Conservation (phyloP, 768 basidiomycete genomes). For the Lactarius indigo region DNA sequence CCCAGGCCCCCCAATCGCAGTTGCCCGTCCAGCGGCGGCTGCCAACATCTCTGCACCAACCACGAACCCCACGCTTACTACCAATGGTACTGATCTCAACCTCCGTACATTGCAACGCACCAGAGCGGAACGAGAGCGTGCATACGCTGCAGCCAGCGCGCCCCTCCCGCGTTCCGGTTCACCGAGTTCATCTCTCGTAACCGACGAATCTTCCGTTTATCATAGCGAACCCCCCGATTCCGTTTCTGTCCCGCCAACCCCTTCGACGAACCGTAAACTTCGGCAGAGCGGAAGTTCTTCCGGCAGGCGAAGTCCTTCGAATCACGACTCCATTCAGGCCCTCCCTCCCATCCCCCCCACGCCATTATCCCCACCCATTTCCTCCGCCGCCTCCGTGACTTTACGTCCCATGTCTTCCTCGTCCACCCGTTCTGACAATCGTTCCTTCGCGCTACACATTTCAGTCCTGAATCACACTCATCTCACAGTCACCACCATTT, state of each 20-base stretch:
- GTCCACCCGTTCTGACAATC: slow-evolving; percentile 52
- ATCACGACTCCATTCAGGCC: slow-evolving; percentile 52
- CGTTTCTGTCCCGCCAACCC: slow-evolving; percentile 32
- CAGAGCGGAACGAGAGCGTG: slow-evolving; percentile 52
- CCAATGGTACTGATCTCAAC: slow-evolving; percentile 70
- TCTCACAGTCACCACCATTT: slow-evolving; percentile 49
- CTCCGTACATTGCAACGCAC: slow-evolving; percentile 49
- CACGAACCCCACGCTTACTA: slow-evolving; percentile 75
- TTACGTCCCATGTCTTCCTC: slow-evolving; percentile 34
- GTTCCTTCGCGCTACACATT: slow-evolving; percentile 63
- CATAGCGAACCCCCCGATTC: slow-evolving; percentile 48
- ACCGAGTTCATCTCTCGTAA: slow-evolving; percentile 47
- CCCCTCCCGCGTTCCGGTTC: slow-evolving; percentile 44
- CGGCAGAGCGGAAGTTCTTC: slow-evolving; percentile 49
- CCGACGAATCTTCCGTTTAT: slow-evolving; percentile 56
- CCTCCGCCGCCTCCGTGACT: slow-evolving; percentile 25
- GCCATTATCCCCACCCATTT: slow-evolving; percentile 26
- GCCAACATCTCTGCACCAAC: slow-evolving; percentile 71
- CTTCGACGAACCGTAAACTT: slow-evolving; percentile 40
- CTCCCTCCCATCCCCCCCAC: slow-evolving; percentile 33
- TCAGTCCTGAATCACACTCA: slow-evolving; percentile 48
- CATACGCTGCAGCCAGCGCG: slow-evolving; percentile 41
- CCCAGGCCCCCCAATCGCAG: slow-evolving; percentile 57
- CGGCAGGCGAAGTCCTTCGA: slow-evolving; percentile 45
- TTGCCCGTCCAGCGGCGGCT: slow-evolving; percentile 32